Percentiles rank a stretch among this genome's conserved stretches.
Evolutionary conservation across 2,329 filamentous ascomycete genomes (phyloP).

Genomic region (Hymenoscyphus albidus): DNA sequence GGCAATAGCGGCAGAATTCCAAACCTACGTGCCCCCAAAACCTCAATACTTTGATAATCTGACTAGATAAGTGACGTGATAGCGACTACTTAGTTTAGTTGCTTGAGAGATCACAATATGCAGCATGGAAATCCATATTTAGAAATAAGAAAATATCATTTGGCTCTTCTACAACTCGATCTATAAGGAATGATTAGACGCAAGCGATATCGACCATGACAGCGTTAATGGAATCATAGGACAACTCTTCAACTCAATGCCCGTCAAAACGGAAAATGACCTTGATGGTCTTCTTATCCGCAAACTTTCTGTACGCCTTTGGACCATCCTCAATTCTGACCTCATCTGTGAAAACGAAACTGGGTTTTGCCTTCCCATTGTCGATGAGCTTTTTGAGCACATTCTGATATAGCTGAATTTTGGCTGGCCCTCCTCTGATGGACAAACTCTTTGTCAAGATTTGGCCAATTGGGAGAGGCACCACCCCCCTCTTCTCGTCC

Average conservation of each 20-base stretch:
- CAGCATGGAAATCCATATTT: no score
- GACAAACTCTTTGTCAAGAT: conserved; percentile 12
- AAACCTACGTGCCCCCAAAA: no score
- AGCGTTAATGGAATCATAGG: not conserved
- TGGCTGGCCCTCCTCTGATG: conserved; percentile 9
- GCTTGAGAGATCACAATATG: no score
- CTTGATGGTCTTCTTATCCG: conserved; percentile 18
- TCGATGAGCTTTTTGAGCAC: conserved; percentile 18
- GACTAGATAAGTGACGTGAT: no score
- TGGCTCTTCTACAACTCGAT: no score
- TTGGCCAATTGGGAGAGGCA: conserved; percentile 11
- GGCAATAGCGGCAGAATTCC: no score
- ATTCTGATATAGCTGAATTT: conserved; percentile 9
- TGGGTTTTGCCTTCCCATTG: conserved; percentile 18
- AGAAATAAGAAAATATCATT: no score
- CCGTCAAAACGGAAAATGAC: conserved; percentile 13
- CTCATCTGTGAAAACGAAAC: conserved; percentile 19
- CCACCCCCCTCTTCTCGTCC: conserved; percentile 6
- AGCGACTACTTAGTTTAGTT: no score
- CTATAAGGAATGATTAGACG: no score
- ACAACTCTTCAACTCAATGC: not conserved
- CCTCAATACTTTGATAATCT: no score
- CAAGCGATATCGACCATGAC: no score
- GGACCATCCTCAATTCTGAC: conserved; percentile 15
- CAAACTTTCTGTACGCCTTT: conserved; percentile 15